Base-by-base conservation (phyloP, 495 filamentous ascomycete species). In the Darksidea phi region DNA sequence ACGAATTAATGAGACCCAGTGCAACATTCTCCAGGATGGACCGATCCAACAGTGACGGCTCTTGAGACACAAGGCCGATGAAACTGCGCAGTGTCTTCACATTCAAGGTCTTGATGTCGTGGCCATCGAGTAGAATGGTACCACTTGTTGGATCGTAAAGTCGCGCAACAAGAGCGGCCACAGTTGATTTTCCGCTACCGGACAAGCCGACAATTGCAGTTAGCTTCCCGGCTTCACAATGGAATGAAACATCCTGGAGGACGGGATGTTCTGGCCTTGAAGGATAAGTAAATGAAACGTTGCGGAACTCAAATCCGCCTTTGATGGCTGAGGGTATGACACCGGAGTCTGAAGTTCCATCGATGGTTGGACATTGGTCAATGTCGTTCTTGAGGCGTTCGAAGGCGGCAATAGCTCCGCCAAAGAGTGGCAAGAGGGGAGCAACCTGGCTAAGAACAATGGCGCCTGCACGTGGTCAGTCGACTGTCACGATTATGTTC, bases 11-110 rank as follows among this genome's bases (percentile, higher is more conserved):
- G 23, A 90, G 72, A 67, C 79, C 78, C 7, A 92, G 72, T 54
- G 95, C 84, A 38, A 65, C 43, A 66, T 95, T 95, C 42, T 95
- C 91, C 49, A 82, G 79, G 66, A 95, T 86, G 1, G 86, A 89
- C 17, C 91, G 90, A 64, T 91, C 88, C 73, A 92, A 93, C 8
- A 96, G 73, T 2, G 88, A 93, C 15, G 91, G 89, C 63, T 96
- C 91, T 67, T 96, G 91, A 47, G 83, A 86, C 17, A 96, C 90
- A 38, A 96, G 82, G 12, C 89, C 84, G 38, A 96, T 73, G 72
- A 85, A 84, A 24, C 78, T 81, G 42, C 90, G 83, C 72, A 95
- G 92, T n/a, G 41, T 36, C 28, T 59, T 50, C 2, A 66, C 57
- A 18, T 69, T 66, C n/a, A 66, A 28, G 1, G 25, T 47, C 25